Percentiles rank a stretch among this genome's conserved stretches.
These are phyloP conservation scores for Heterobasidion annosum DNA, from an alignment of 1,284 basidiomycete species.

Conservation along the genomic window DNA sequence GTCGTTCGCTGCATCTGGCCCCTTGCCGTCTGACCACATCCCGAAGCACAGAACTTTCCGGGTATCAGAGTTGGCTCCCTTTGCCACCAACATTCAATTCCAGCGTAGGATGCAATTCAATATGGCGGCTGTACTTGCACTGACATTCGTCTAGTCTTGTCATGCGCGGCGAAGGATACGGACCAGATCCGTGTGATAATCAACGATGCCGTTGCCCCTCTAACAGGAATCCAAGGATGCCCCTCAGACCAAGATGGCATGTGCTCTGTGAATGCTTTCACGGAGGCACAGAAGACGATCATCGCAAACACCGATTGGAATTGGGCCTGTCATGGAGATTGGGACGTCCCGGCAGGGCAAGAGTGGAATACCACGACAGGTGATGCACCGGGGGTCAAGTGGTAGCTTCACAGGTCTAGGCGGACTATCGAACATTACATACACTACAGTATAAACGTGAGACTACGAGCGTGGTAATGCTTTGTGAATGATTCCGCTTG, in stretches of 20 bases:
- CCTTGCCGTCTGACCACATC: slow-evolving; percentile 68
- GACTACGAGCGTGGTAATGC: not conserved
- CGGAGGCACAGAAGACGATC: slow-evolving; percentile 60
- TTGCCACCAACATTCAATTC: slow-evolving; percentile 71
- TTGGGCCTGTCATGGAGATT: slow-evolving; percentile 70
- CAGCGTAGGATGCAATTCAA: slow-evolving; percentile 39
- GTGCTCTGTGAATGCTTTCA: slow-evolving; percentile 72
- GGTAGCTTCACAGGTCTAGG: not conserved
- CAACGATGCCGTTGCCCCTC: slow-evolving; percentile 84
- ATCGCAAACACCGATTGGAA: slow-evolving; percentile 66
- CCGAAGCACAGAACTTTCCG: slow-evolving; percentile 51
- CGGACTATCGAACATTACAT: not conserved
- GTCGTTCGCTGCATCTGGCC: slow-evolving; percentile 56
- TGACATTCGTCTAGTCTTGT: slow-evolving; percentile 33
- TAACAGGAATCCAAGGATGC: slow-evolving; percentile 70
- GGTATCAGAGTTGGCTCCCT: slow-evolving; percentile 63
- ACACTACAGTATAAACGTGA: not conserved
- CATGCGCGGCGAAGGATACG: slow-evolving; percentile 41
- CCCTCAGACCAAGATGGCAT: slow-evolving; percentile 68
- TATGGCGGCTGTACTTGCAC: not conserved
- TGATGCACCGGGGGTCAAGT: slow-evolving; percentile 23
- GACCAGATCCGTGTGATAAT: slow-evolving; percentile 71
- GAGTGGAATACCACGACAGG: slow-evolving; percentile 55
- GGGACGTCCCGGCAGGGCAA: slow-evolving; percentile 42
- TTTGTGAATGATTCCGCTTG: not conserved